Evolutionary conservation across 148 eudicot genomes (phyloP).

Genomic region (Suaeda aralocaspica): DNA sequence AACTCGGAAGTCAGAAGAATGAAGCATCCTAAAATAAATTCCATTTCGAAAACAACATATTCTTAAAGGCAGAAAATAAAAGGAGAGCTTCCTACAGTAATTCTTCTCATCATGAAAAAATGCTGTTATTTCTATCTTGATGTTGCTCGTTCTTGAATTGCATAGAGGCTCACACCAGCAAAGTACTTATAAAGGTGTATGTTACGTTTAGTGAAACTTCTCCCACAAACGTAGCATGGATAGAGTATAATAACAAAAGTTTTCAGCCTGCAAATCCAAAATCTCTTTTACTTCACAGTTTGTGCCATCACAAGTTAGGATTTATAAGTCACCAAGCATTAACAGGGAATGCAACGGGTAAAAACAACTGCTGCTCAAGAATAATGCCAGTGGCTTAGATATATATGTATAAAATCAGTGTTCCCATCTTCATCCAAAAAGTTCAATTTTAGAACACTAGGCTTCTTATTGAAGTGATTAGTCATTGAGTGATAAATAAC

Average conservation of each 20-base stretch:
- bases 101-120: constrained; percentile 29
- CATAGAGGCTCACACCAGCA: constrained; percentile 30
- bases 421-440: neutral
- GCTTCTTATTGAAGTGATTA: neutral
- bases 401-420: neutral
- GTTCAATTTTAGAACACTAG: neutral
- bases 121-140: constrained; percentile 28
- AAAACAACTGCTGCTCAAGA: neutral
- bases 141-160: constrained; percentile 35
- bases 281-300: constrained; percentile 6
- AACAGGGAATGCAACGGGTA: neutral
- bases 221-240: constrained; percentile 9
- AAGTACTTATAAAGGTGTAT: constrained; percentile 15
- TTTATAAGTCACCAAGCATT: neutral
- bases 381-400: neutral
- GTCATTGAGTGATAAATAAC: neutral
- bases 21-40: neutral
- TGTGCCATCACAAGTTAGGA: constrained; percentile 11
- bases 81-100: constrained; percentile 27
- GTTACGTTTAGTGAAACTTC: constrained; percentile 11
- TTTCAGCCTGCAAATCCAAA: constrained; percentile 11
- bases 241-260: neutral
- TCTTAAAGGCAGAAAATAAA: constrained; percentile 11
- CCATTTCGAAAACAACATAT: neutral
- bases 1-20: neutral